phyloP scores from a whole-genome alignment of 2,329 filamentous ascomycete species.

The Cytospora mali region DNA sequence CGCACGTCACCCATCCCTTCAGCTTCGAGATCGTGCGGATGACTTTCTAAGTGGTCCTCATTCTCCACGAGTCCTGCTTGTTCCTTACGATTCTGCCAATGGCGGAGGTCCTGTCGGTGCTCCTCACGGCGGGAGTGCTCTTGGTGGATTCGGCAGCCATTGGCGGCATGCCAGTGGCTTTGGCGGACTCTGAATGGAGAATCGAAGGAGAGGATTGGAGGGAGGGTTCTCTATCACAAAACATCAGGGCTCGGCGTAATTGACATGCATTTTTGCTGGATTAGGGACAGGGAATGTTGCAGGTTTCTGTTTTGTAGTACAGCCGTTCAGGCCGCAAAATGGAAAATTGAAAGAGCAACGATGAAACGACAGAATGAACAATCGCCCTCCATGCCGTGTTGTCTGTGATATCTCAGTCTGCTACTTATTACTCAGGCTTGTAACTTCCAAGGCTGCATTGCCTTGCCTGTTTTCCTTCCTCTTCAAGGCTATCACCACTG shows the following conservation, averaged over 20 bases:
- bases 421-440: neutral
- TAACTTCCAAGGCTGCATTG: neutral
- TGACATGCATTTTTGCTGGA: constrained; percentile 30
- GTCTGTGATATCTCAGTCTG: neutral
- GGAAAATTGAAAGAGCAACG: constrained; percentile 23
- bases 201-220: constrained; percentile 17
- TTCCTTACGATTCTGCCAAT: constrained; percentile 6
- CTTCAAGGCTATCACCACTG: neutral
- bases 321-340: constrained; percentile 17
- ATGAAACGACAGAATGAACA: constrained; percentile 20
- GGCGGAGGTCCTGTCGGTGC: constrained; percentile 9
- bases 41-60: constrained; percentile 9
- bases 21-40: constrained; percentile 11
- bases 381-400: neutral
- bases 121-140: constrained; percentile 11
- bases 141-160: constrained; percentile 5
- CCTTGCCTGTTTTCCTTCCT: too few species aligned
- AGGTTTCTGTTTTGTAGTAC: constrained; percentile 22
- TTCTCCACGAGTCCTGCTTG: constrained; percentile 9
- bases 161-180: constrained; percentile 17
- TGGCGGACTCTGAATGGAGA: constrained; percentile 12
- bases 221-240: constrained; percentile 21
- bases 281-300: constrained; percentile 27
- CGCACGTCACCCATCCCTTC: constrained; percentile 22
- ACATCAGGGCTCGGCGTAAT: constrained; percentile 29